Evolutionary conservation across 805 yeast species (phyloP), one percentile per base, ranked within the genome.

Genomic region (Komagataella populi): DNA sequence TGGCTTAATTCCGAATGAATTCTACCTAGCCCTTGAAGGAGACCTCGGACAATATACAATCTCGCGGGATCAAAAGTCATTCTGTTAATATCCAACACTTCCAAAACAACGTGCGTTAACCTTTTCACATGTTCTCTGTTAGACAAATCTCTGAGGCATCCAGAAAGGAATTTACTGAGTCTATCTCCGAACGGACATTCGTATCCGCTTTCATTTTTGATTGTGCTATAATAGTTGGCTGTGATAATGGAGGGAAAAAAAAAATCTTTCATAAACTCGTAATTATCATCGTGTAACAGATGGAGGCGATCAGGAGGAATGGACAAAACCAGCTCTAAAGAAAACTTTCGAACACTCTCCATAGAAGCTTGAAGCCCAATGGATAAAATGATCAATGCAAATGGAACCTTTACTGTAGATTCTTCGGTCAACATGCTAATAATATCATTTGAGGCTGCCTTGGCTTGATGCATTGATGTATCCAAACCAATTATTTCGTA

Each of bases 401-500:
- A 88, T 0, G 82, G 71, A 1, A 82, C 72, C 43, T 82, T 81
- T 50, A 88, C 74, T 22, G 66, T 56, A 0, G 86, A 77, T 1
- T 63, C 55, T 2, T 76, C 72, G 0, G 71, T 60, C 22, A 87
- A 70, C 12, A 86, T 62, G 1, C 66, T 67, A 1, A 78, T 61
- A 47, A 89, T 76, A 57, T 87, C 95, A 6, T 67, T 66, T 1
- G 75, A 65, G 0, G 93, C 91, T 10, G 87, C 96, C 57, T 82
- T 81, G 0, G 90, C 80, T 64, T 90, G 96, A 58, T 90, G 89
- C 58, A 87, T 66, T 0, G 96, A 85, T 0, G 96, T 80, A 62
- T 89, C 96, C 45, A 89, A 74, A 1, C 88, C 93, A 23, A 87
- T 67, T 48, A 89, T 84, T 60, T 89, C 96, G 58, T 78, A 84